Evolutionary conservation across 129 eudicot species (phyloP).

Genomic region (Helianthus tuberosus): DNA sequence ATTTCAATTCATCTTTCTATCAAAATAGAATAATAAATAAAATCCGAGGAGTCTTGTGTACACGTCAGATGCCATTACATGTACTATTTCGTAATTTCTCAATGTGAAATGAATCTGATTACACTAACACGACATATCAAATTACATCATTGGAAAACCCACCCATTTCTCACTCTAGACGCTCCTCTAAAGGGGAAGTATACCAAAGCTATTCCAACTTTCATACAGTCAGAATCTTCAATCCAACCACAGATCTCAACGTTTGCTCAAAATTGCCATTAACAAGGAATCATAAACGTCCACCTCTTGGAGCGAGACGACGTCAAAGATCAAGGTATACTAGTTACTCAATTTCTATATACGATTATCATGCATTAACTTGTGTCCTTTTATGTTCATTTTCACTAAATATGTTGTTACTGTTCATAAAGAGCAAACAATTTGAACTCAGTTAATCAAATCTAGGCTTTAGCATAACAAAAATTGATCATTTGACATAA

Average conservation of each 20-base stretch:
- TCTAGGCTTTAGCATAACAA: slow-evolving; percentile 14
- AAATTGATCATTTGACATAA: not conserved
- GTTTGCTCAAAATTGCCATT: not conserved
- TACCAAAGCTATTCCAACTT: not conserved
- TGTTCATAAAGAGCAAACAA: not conserved
- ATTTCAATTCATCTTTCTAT: not conserved
- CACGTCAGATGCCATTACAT: slow-evolving; percentile 7
- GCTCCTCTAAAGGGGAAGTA: not conserved
- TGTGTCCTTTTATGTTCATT: not conserved
- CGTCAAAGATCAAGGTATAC: slow-evolving; percentile 16
- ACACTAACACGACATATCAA: slow-evolving; percentile 2
- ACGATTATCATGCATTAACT: not conserved
- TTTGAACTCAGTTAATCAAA: not conserved
- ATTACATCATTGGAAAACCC: not conserved
- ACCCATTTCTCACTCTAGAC: no score
- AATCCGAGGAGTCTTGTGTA: not conserved
- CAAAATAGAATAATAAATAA: not conserved
- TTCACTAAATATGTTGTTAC: not conserved
- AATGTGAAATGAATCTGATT: not conserved
- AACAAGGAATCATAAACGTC: not conserved
- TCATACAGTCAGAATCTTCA: not conserved
- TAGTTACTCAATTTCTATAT: not conserved
- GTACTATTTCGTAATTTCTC: slow-evolving; percentile 9
- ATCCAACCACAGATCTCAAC: not conserved
- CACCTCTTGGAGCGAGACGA: not conserved